A percentile compares a stretch with the other conserved stretches of the same genome.
These are phyloP conservation scores for Pestalotiopsis sp. DNA, from an alignment of 2,329 filamentous ascomycete species.

Conservation along the genomic window DNA sequence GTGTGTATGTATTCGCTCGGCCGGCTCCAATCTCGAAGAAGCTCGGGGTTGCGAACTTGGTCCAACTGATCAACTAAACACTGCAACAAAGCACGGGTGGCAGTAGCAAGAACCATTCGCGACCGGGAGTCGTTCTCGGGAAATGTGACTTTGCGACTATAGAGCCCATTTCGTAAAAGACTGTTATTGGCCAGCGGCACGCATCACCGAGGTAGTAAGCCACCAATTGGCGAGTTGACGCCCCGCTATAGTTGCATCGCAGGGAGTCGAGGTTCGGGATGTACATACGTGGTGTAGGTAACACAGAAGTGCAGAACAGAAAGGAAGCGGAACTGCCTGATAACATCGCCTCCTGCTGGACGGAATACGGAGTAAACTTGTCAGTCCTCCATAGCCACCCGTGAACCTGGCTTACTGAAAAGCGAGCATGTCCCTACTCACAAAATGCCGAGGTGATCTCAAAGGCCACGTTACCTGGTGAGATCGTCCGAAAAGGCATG, in stretches of 20 bases:
- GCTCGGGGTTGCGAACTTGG: not conserved
- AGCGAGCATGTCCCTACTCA: not conserved
- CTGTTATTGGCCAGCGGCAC: not conserved
- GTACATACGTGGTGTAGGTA: not conserved
- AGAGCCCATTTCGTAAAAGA: not conserved
- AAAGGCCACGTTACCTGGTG: not conserved
- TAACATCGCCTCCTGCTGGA: not conserved
- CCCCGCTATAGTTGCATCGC: not conserved
- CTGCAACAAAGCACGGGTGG: not conserved
- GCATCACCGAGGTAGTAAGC: not conserved
- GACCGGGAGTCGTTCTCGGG: not conserved
- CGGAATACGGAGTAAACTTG: not conserved
- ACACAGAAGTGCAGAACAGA: not conserved
- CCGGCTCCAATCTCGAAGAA: not conserved
- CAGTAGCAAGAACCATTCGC: not conserved
- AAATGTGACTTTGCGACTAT: not conserved
- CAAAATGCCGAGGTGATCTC: not conserved
- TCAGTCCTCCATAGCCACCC: not conserved
- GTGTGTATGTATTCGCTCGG: not conserved
- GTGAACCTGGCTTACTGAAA: not conserved
- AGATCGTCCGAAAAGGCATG: too few species aligned
- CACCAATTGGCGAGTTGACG: not conserved
- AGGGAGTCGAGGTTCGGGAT: not conserved
- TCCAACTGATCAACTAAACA: not conserved
- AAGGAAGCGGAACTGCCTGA: not conserved